These are phyloP conservation scores for Dryas integrifolia DNA, from an alignment of 331 rosid genomes.

Conservation along the genomic window DNA sequence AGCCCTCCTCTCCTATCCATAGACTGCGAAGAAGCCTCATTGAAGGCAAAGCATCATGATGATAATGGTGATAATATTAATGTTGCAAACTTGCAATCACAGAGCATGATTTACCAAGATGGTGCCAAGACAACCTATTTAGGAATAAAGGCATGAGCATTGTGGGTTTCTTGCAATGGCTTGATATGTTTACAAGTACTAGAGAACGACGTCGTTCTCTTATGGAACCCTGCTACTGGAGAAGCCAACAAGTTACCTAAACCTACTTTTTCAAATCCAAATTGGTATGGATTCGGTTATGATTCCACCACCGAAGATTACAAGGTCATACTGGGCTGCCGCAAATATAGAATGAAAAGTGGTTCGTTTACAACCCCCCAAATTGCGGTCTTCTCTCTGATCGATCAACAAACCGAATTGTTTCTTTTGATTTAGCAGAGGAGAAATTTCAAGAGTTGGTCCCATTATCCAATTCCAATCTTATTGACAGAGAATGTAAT, in stretches of 20 bases:
- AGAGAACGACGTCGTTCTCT: not conserved
- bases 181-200: not conserved
- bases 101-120: not conserved
- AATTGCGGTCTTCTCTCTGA: not conserved
- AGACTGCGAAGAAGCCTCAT: not conserved
- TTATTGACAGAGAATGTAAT: not conserved
- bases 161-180: conserved; percentile 11
- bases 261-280: not conserved
- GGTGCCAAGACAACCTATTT: not conserved
- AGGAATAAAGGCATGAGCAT: not conserved
- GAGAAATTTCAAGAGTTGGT: not conserved
- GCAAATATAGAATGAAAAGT: not conserved
- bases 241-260: not conserved
- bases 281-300: conserved; percentile 6
- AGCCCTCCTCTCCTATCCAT: not conserved
- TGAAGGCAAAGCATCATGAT: too few species aligned
- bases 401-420: not conserved
- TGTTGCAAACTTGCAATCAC: too few species aligned
- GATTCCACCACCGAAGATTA: conserved; percentile 20
- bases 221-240: conserved; percentile 13
- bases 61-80: too few species aligned
- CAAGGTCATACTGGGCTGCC: not conserved
- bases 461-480: not conserved
- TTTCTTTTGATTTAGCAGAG: conserved; percentile 3
- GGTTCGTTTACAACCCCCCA: not conserved